These are phyloP conservation scores for Eucalyptus camaldulensis DNA, from an alignment of 345 rosid genomes.

Conservation along the genomic window DNA sequence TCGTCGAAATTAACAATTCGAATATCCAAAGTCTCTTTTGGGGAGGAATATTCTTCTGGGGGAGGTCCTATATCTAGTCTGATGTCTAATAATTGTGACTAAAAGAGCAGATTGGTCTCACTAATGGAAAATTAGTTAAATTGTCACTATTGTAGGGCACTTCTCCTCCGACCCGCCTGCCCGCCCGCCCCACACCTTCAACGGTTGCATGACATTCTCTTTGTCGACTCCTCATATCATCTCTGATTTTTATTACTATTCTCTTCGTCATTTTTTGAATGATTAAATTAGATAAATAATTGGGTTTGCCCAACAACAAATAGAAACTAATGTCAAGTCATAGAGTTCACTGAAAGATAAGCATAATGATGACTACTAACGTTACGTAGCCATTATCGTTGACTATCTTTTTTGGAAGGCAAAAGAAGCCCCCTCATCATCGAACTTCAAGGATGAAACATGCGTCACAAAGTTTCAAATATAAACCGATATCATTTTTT, in stretches of 20 bases:
- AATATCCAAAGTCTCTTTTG: background rate
- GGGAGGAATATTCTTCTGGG: background rate
- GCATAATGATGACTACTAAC: background rate
- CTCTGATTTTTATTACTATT: background rate
- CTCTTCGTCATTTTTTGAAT: background rate
- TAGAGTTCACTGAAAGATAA: background rate
- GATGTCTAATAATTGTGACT: background rate
- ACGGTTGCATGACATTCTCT: background rate
- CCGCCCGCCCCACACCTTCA: background rate
- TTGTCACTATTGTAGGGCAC: background rate
- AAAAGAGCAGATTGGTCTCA: background rate
- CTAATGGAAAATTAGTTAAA: background rate
- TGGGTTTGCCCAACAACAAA: background rate
- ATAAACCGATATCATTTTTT: background rate
- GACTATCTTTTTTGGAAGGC: background rate
- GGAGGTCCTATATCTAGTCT: background rate
- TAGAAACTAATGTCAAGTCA: background rate
- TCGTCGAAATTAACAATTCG: background rate
- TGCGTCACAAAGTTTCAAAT: background rate
- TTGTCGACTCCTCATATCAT: background rate
- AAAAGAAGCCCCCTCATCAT: background rate
- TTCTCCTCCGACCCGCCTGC: background rate
- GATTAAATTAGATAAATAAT: background rate
- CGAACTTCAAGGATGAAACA: background rate
- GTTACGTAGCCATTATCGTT: background rate